These are phyloP conservation scores for Coemansia sp. DNA, from an alignment of 192 early-diverging fungal genomes.

Conservation along the genomic window DNA sequence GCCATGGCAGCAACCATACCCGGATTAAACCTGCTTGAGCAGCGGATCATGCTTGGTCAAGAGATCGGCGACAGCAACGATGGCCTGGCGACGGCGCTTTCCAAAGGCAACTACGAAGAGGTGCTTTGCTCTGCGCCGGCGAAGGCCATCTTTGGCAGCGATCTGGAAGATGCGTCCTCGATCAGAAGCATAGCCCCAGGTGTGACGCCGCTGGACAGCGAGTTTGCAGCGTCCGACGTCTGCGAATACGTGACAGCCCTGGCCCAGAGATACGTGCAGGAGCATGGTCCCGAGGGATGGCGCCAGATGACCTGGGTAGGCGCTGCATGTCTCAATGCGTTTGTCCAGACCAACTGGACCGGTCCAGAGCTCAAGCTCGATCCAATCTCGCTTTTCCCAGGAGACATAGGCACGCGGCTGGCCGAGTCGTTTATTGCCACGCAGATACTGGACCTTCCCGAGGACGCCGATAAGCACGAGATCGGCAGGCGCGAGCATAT, in stretches of 20 bases:
- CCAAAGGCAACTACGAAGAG: slow-evolving; percentile 54
- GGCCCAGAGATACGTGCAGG: slow-evolving; percentile 10
- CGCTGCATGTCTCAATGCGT: slow-evolving; percentile 70
- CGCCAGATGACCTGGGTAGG: slow-evolving; percentile 52
- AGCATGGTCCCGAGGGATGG: slow-evolving; percentile 19
- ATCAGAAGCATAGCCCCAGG: slow-evolving; percentile 15
- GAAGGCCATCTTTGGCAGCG: slow-evolving; percentile 54
- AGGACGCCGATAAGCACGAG: slow-evolving; percentile 43
- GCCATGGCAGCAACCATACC: no score
- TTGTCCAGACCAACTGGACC: slow-evolving; percentile 87
- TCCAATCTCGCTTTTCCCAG: slow-evolving; percentile 58
- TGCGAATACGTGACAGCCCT: slow-evolving; percentile 27
- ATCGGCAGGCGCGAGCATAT: slow-evolving; percentile 42
- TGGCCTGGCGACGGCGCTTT: slow-evolving; percentile 12
- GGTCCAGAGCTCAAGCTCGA: slow-evolving; percentile 71
- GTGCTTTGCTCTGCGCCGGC: slow-evolving; percentile 51
- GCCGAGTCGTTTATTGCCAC: slow-evolving; percentile 30
- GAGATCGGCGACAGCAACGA: background rate
- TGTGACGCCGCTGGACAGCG: slow-evolving; percentile 37
- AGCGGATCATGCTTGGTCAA: no score
- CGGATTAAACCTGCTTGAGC: no score
- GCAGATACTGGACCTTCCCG: slow-evolving; percentile 30
- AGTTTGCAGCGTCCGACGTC: slow-evolving; percentile 46
- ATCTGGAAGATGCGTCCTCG: slow-evolving; percentile 19
- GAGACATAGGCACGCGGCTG: slow-evolving; percentile 18